Evolutionary conservation across 1,284 basidiomycete species (phyloP), one percentile per base, ranked within the genome.

Genomic region (Austropuccinia psidii): DNA sequence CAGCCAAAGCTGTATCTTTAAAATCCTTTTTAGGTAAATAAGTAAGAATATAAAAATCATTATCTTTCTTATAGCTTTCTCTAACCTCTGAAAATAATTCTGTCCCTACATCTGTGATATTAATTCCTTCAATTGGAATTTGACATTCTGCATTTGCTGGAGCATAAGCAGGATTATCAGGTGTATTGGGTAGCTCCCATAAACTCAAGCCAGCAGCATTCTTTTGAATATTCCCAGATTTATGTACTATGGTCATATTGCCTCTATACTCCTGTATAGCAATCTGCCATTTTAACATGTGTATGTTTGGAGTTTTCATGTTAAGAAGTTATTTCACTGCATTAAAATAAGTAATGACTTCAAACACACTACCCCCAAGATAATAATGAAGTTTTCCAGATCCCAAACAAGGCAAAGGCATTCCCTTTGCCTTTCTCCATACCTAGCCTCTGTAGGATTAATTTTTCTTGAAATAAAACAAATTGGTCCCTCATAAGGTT

Each of bases 331-430:
- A n/a, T 62, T 7, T 58, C 9, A 58, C 31, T 50, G n/a, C 62
- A n/a, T 21, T 55, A 15, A 50, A 69, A 19, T 69, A 50, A 4
- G 66, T 69, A 0, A 69, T 47, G 0, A 69, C 54, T 29, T 45
- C 35, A 4, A 69, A 57, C 9, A 5, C 11, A 21, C 1, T 4
- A 4, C 50, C 52, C 21, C 57, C 66, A 3, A 55, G 24, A 33
- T 70, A 60, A 24, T 58, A 70, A n/a, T 70, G 54, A 13, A 70
- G 27, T 58, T 70, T 70, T 70, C 39, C 31, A 70, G 21, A 33
- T 54, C 37, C 67, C 67, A 70, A 0, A 70, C 43, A 17, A 68
- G 15, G 2, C 29, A 27, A 55, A 68, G 27, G 24, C 50, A 54
- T 43, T 68, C 66, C 21, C 54, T 7, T 24, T 68, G 52, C 11